Evolutionary conservation across 306 rosid species (phyloP).

Genomic region (Lithocarpus polystachyus): DNA sequence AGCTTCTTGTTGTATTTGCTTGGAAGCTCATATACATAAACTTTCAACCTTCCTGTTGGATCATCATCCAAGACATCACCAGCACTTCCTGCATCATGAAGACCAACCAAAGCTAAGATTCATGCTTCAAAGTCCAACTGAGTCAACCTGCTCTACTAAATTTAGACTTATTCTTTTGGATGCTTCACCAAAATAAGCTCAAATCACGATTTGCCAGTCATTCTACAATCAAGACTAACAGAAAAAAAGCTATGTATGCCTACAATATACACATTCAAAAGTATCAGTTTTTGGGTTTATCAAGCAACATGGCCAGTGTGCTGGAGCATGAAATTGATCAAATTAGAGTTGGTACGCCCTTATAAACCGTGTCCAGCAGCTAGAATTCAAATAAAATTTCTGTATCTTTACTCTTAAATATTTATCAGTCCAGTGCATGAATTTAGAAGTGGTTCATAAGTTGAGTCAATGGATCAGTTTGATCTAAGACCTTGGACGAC

Average conservation of each 20-base stretch:
- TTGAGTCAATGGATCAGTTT: background rate
- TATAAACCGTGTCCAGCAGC: background rate
- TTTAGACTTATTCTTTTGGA: background rate
- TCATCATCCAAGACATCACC: conserved; percentile 97
- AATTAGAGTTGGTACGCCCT: background rate
- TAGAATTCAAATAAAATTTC: background rate
- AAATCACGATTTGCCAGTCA: background rate
- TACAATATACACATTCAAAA: background rate
- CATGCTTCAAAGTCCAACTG: background rate
- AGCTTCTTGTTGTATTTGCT: conserved; percentile 98
- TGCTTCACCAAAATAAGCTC: background rate
- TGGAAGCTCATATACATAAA: conserved; percentile 95
- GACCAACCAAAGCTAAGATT: conserved; percentile 13
- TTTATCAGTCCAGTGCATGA: background rate
- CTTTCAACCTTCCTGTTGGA: conserved; percentile 97
- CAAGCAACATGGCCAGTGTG: background rate
- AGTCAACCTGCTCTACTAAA: background rate
- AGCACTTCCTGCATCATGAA: conserved; percentile 77
- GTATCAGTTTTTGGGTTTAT: background rate
- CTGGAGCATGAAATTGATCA: background rate
- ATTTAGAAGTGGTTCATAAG: background rate
- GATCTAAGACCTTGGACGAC: background rate
- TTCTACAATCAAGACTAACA: background rate
- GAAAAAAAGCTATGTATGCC: background rate
- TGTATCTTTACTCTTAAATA: background rate